Evolutionary conservation across 2,329 filamentous ascomycete species (phyloP).

Genomic region (Chaetomium sp.): DNA sequence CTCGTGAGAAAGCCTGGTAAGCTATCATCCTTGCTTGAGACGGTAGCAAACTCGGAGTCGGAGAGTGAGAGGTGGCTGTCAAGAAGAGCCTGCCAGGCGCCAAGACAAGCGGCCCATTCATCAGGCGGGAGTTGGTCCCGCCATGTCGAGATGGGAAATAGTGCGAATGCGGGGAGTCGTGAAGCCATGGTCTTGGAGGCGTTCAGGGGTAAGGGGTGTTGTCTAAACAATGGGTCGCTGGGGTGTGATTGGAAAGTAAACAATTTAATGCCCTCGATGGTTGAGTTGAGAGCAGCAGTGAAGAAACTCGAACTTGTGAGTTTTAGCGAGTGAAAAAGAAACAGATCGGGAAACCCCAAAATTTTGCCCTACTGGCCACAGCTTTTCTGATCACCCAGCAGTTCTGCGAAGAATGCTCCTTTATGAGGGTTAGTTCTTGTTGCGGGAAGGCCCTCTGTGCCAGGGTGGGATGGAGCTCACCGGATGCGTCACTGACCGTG

Average conservation of each 20-base stretch:
- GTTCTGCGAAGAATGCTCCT: neutral
- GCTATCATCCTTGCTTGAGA: slow-evolving; percentile 50
- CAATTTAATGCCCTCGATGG: no score
- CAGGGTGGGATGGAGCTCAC: slow-evolving; percentile 24
- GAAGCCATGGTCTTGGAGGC: slow-evolving; percentile 10
- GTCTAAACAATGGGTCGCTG: no score
- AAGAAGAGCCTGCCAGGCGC: slow-evolving; percentile 66
- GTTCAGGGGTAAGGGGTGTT: neutral
- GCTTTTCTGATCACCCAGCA: no score
- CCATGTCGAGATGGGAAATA: slow-evolving; percentile 65
- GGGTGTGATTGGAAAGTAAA: no score
- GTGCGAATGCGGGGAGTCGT: slow-evolving; percentile 63
- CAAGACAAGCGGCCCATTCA: slow-evolving; percentile 73
- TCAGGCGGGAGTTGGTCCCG: slow-evolving; percentile 57
- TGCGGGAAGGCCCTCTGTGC: no score
- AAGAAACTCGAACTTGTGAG: no score
- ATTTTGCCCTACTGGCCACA: no score
- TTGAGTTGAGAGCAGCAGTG: no score
- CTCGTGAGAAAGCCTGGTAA: slow-evolving; percentile 58
- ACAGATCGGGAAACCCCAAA: no score
- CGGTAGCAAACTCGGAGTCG: slow-evolving; percentile 47
- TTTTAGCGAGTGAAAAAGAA: no score
- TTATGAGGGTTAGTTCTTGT: neutral
- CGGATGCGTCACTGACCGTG: slow-evolving; percentile 35
- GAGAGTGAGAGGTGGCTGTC: slow-evolving; percentile 57